These are phyloP conservation scores for Saitozyma sp. DNA, from an alignment of 768 basidiomycete genomes.

Conservation along the genomic window DNA sequence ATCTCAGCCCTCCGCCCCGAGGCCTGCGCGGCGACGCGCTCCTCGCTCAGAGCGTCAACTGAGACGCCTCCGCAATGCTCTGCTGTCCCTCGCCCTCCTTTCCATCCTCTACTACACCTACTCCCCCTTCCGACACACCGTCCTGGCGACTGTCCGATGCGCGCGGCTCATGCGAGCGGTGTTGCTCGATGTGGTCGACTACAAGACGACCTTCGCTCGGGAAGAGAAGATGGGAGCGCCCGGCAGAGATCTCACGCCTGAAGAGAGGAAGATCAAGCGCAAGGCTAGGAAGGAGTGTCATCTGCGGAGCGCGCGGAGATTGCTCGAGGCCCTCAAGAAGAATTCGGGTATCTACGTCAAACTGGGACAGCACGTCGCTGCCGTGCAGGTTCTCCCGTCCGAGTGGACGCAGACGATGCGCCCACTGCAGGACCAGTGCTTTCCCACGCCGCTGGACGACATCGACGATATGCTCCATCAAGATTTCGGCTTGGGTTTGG, in stretches of 20 bases:
- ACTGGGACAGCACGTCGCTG: slow-evolving; percentile 81
- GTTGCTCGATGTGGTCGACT: slow-evolving; percentile 41
- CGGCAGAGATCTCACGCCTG: slow-evolving; percentile 55
- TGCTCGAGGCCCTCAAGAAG: slow-evolving; percentile 77
- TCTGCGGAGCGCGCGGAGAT: slow-evolving; percentile 72
- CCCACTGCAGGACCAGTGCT: slow-evolving; percentile 82
- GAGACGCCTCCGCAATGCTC: slow-evolving; percentile 24
- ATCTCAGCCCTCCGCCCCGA: neutral
- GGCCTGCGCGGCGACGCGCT: neutral
- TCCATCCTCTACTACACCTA: slow-evolving; percentile 62
- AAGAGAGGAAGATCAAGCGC: slow-evolving; percentile 66
- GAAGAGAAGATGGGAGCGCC: slow-evolving; percentile 43
- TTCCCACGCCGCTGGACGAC: slow-evolving; percentile 77
- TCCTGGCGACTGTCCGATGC: slow-evolving; percentile 74
- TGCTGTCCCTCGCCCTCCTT: slow-evolving; percentile 40
- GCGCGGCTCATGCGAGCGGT: slow-evolving; percentile 70
- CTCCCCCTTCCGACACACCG: slow-evolving; percentile 72
- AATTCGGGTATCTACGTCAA: slow-evolving; percentile 64
- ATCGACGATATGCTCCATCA: slow-evolving; percentile 71
- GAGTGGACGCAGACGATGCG: slow-evolving; percentile 62
- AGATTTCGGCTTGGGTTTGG: slow-evolving; percentile 68
- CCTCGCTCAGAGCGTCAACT: neutral
- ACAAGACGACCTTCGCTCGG: slow-evolving; percentile 47
- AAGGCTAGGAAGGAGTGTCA: slow-evolving; percentile 72
- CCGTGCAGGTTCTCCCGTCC: slow-evolving; percentile 60